Base-by-base conservation (phyloP, 805 yeast species). In the Spathaspora hagerdaliae region DNA sequence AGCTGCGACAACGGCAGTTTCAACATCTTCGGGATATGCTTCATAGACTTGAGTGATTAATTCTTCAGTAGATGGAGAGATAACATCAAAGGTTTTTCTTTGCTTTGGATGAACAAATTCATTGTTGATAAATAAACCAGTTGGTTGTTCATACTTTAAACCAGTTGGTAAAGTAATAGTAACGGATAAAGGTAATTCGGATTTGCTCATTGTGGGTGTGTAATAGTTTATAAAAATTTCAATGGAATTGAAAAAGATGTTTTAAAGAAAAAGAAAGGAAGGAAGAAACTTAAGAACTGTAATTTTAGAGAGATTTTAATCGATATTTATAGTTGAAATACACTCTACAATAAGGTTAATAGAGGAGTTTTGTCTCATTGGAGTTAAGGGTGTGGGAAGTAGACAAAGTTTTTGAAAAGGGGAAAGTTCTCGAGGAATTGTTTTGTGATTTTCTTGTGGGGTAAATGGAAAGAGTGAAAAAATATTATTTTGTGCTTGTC, bases 81-180 rank as follows among this genome's bases (percentile, higher is more conserved):
- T 62, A 31, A 82, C 86, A 52, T 77, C 77, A 47, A 85, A 69
- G n/a, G 82, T 79, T 57, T 78, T 71, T 44, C 77, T 78, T 44
- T 78, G 77, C 31, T 68, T 65, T 13, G 90, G 77, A 41, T 70
- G 57, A 61, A 83, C 83, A 58, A 85, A 88, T 64, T 87, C 87
- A 67, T 87, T 87, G 73, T 88, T 85, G 64, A 91, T 88, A 75
- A 87, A 91, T 56, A 91, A 71, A 51, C 97, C 97, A 9, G 86
- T 83, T 56, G 96, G 96, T 71, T 87, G 95, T 42, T 79, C 74
- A 60, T 84, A 85, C 32, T 73, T 68, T 31, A 69, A 68, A 37
- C 96, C 96, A 57, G 85, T 85, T 52, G 96, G 96, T 54, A 82
- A 68, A 7, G 74, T 76, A 51, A 84, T 64, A 31, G 67, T 67